Percentiles rank a stretch among this genome's conserved stretches.
Evolutionary conservation across 257 asterid genomes (phyloP).

Genomic region (Lycium barbarum): DNA sequence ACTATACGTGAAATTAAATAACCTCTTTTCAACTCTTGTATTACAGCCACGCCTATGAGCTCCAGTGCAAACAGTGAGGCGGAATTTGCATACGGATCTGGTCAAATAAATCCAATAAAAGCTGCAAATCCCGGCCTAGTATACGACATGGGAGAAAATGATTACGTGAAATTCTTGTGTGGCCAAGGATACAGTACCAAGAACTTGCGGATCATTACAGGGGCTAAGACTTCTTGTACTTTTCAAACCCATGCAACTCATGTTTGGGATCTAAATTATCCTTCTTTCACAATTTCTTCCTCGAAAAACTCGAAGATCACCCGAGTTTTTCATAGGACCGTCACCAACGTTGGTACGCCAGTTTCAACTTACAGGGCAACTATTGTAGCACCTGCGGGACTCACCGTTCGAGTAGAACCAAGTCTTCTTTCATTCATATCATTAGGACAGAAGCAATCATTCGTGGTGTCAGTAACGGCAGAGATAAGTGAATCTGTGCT

Average conservation of each 20-base stretch:
- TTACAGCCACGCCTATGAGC: slow-evolving; percentile 57
- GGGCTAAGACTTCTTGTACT: slow-evolving; percentile 60
- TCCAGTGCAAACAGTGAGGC: slow-evolving; percentile 46
- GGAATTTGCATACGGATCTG: slow-evolving; percentile 75
- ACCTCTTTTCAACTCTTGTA: not conserved
- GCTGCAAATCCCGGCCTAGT: slow-evolving; percentile 67
- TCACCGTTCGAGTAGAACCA: slow-evolving; percentile 51
- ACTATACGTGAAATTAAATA: not conserved
- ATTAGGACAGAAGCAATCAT: slow-evolving; percentile 46
- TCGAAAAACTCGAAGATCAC: slow-evolving; percentile 11
- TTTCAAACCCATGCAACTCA: slow-evolving; percentile 47
- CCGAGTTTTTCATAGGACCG: slow-evolving; percentile 50
- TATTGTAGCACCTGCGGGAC: slow-evolving; percentile 32
- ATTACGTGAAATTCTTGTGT: slow-evolving; percentile 66
- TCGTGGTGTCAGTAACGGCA: slow-evolving; percentile 46
- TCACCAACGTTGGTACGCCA: slow-evolving; percentile 69
- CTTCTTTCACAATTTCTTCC: slow-evolving; percentile 57
- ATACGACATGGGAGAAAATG: slow-evolving; percentile 58
- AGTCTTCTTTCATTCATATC: slow-evolving; percentile 47
- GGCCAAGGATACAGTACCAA: slow-evolving; percentile 70
- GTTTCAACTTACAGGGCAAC: slow-evolving; percentile 54
- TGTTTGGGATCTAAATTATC: slow-evolving; percentile 68
- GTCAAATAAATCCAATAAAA: slow-evolving; percentile 68
- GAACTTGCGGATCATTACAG: slow-evolving; percentile 52
- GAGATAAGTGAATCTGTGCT: slow-evolving; percentile 21